Base-by-base conservation (phyloP, 1,284 basidiomycete species). In the Ceratobasidium sp. region DNA sequence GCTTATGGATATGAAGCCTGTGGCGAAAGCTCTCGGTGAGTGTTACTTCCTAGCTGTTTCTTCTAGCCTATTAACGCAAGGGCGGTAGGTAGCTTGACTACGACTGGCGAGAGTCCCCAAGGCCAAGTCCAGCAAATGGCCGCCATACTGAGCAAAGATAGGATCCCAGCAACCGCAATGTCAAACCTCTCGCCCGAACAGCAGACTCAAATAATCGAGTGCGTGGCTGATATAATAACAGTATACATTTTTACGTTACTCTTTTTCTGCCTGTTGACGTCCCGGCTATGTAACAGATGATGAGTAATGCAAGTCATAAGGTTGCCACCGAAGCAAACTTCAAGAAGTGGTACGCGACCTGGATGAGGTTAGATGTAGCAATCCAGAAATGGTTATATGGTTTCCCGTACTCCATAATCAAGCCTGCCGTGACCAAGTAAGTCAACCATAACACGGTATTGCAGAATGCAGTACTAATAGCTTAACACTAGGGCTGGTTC, bases 111-210 rank as follows among this genome's bases (percentile, higher is more conserved):
- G 3, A 33, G 44, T 20, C 68, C 68, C 6, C 15, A 56, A n/a
- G 38, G 7, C 26, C 40, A 50, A 44, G 28, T 73, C 38, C 26
- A 71, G 40, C 7, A 71, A 23, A 26, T 71, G 17, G 42, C 20
- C n/a, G n/a, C n/a, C n/a, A n/a, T n/a, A n/a, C n/a, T n/a, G n/a
- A n/a, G n/a, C n/a, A n/a, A n/a, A n/a, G n/a, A n/a, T n/a, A n/a
- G n/a, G n/a, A n/a, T n/a, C n/a, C n/a, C n/a, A n/a, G n/a, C n/a
- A n/a, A n/a, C n/a, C n/a, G n/a, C n/a, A n/a, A n/a, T n/a, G n/a
- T n/a, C n/a, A n/a, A 74, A 74, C 20, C 61, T 52, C 33, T 52
- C 59, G 17, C 61, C 57, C 42, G 59, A 62, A 17, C 59, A 64
- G 26, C 59, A 74, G 23, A 40, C 59, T 12, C 33, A 3, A 15